phyloP scores from a whole-genome alignment of 345 rosid species.

The Lagerstroemia speciosa region DNA sequence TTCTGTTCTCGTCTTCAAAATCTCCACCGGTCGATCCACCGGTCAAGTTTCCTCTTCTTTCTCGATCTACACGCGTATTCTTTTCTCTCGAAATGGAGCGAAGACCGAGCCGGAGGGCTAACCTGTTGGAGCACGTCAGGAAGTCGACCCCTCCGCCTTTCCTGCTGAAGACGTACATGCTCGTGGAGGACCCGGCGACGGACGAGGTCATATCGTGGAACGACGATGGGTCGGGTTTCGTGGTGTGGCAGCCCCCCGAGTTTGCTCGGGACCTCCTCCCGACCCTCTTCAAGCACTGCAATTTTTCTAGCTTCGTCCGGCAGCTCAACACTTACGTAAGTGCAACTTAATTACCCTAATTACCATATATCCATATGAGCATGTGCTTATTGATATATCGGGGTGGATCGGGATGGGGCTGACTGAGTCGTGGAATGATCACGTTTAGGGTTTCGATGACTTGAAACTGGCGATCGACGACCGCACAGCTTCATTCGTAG shows the following conservation, averaged over 20 bases:
- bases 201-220: conserved; percentile 22
- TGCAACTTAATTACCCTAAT: background rate
- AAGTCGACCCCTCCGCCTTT: conserved; percentile 34
- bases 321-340: conserved; percentile 38
- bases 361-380: too few species aligned
- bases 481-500: too few species aligned
- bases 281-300: conserved; percentile 35
- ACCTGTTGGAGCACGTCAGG: conserved; percentile 7
- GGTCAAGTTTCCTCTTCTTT: background rate
- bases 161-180: conserved; percentile 21
- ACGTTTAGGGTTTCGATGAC: too few species aligned
- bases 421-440: too few species aligned
- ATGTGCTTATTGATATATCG: too few species aligned
- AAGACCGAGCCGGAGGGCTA: background rate
- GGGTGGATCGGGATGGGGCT: too few species aligned
- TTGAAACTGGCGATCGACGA: too few species aligned
- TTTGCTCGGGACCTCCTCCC: conserved; percentile 38
- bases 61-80: background rate
- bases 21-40: too few species aligned
- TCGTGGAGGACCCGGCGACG: conserved; percentile 20
- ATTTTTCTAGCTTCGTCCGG: conserved; percentile 42
- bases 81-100: conserved; percentile 47
- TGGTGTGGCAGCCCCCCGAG: conserved; percentile 37
- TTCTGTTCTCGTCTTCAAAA: conserved; percentile 53
- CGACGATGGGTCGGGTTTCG: conserved; percentile 11